Conservation (phyloP, 164 flowering plant species). For the Hamamelis virginiana region DNA sequence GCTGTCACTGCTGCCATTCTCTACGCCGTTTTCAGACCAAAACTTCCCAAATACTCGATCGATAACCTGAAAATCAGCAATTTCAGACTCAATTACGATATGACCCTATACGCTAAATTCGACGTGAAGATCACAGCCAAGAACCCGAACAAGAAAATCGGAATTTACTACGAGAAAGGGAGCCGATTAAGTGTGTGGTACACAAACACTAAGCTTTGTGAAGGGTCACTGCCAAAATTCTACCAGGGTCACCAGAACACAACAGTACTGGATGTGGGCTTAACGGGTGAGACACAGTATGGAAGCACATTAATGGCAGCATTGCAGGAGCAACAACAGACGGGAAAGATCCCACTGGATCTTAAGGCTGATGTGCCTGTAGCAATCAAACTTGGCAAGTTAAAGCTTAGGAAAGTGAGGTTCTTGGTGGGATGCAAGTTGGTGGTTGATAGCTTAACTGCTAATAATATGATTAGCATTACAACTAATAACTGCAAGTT, state of each 20-base stretch:
- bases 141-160: constrained; percentile 83
- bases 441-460: constrained; percentile 38
- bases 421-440: constrained; percentile 35
- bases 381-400: constrained; percentile 35
- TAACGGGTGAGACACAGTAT: constrained; percentile 27
- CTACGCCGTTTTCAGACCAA: constrained; percentile 69
- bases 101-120: constrained; percentile 56
- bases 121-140: constrained; percentile 62
- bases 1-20: constrained; percentile 47
- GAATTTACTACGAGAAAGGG: constrained; percentile 77
- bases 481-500: constrained; percentile 36
- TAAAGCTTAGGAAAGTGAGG: constrained; percentile 40
- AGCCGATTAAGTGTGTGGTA: constrained; percentile 51
- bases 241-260: constrained; percentile 47
- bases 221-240: constrained; percentile 38
- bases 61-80: constrained; percentile 47
- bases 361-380: constrained; percentile 39
- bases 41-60: constrained; percentile 68
- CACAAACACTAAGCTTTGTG: constrained; percentile 26
- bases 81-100: constrained; percentile 41
- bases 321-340: constrained; percentile 38
- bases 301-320: constrained; percentile 34
- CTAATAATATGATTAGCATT: constrained; percentile 32
- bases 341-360: constrained; percentile 35
- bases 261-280: constrained; percentile 26